Evolutionary conservation across 2,329 filamentous ascomycete genomes (phyloP).

Genomic region (Ophiostoma australiae): DNA sequence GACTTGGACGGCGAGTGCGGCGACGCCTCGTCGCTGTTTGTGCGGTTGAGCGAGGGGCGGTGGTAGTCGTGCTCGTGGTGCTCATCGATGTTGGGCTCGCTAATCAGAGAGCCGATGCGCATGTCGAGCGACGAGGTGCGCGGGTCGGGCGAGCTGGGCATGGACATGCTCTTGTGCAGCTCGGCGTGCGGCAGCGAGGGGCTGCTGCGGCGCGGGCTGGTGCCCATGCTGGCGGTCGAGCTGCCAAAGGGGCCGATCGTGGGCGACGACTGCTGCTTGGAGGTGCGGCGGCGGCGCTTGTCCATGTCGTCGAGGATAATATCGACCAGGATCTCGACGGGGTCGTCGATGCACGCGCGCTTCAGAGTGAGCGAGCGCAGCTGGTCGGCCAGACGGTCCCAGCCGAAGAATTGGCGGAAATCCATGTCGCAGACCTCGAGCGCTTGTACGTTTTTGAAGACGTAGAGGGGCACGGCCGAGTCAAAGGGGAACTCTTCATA

Average conservation of each 20-base stretch:
- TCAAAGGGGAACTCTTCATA: slow-evolving; percentile 99
- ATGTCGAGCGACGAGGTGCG: slow-evolving; percentile 47
- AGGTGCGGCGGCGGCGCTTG: slow-evolving; percentile 78
- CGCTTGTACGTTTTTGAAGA: slow-evolving; percentile 93
- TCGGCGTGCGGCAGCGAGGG: slow-evolving; percentile 61
- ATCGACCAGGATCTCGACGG: slow-evolving; percentile 80
- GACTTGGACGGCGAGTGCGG: slow-evolving; percentile 42
- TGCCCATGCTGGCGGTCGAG: slow-evolving; percentile 26
- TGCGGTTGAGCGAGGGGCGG: slow-evolving; percentile 43
- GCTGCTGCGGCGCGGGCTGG: slow-evolving; percentile 59
- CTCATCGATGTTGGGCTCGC: slow-evolving; percentile 42
- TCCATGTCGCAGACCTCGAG: slow-evolving; percentile 94
- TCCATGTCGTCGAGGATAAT: slow-evolving; percentile 97
- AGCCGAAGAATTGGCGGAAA: slow-evolving; percentile 94
- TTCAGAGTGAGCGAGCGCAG: slow-evolving; percentile 84
- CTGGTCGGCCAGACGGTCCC: slow-evolving; percentile 91
- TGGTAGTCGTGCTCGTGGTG: slow-evolving; percentile 37
- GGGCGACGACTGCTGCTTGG: slow-evolving; percentile 78
- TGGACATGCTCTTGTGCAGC: slow-evolving; percentile 61
- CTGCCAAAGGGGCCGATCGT: slow-evolving; percentile 53
- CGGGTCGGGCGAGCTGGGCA: slow-evolving; percentile 58
- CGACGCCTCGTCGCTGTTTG: slow-evolving; percentile 44
- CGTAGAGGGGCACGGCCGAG: slow-evolving; percentile 90
- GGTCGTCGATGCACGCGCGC: slow-evolving; percentile 81
- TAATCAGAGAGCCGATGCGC: slow-evolving; percentile 56